Conservation (phyloP, 2,329 filamentous ascomycete species). For the Coniosporium tulheliwenetii region DNA sequence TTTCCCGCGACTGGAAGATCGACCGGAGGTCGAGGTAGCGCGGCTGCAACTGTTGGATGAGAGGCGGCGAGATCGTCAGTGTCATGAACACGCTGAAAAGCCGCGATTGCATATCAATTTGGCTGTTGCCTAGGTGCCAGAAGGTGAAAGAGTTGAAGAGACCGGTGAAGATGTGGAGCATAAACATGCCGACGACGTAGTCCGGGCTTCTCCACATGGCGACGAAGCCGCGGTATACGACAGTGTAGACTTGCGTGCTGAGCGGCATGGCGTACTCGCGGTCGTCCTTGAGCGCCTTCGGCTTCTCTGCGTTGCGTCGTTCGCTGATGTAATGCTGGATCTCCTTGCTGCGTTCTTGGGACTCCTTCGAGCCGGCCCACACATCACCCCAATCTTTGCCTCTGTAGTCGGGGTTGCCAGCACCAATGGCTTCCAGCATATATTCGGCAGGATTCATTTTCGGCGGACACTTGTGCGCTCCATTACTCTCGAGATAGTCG, state of each 20-base stretch:
- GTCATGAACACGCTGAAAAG: conserved; percentile 68
- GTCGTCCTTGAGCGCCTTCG: conserved; percentile 23
- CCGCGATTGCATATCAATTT: conserved; percentile 33
- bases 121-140: conserved; percentile 23
- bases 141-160: conserved; percentile 35
- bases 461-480: conserved; percentile 33
- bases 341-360: conserved; percentile 19
- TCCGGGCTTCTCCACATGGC: conserved; percentile 51
- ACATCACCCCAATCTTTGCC: conserved; percentile 29
- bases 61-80: conserved; percentile 54
- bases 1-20: conserved; percentile 57
- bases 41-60: conserved; percentile 66
- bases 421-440: conserved; percentile 32
- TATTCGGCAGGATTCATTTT: conserved; percentile 39
- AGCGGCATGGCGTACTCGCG: conserved; percentile 28
- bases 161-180: conserved; percentile 34
- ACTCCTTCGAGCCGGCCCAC: conserved; percentile 25
- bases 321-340: conserved; percentile 23
- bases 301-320: conserved; percentile 13
- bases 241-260: conserved; percentile 22
- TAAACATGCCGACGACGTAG: conserved; percentile 50
- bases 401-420: conserved; percentile 25
- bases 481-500: conserved; percentile 37
- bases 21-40: conserved; percentile 49
- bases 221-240: conserved; percentile 34